Evolutionary conservation across 2,329 filamentous ascomycete genomes (phyloP).

Genomic region (Fusarium praegraminearum): DNA sequence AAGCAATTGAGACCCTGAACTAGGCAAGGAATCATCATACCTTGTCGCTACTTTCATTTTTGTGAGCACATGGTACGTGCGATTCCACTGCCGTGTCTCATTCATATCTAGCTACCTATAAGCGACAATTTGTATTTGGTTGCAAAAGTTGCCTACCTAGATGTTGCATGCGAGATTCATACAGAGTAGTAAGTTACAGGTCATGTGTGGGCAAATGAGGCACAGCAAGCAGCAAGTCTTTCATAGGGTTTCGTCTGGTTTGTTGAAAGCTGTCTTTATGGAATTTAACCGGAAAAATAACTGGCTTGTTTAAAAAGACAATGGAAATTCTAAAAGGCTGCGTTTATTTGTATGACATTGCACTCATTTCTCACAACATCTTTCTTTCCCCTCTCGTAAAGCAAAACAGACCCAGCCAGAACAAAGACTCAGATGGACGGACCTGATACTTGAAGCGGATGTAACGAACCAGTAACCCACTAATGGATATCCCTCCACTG

Average conservation of each 20-base stretch:
- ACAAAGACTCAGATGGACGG: constrained; percentile 34
- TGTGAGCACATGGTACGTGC: constrained; percentile 26
- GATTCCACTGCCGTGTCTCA: constrained; percentile 17
- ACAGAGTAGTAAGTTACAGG: background rate
- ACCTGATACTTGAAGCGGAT: constrained; percentile 30
- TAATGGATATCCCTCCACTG: background rate
- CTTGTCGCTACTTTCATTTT: background rate
- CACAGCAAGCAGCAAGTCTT: constrained; percentile 11
- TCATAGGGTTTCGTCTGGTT: background rate
- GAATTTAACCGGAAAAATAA: background rate
- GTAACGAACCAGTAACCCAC: constrained; percentile 13
- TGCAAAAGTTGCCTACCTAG: background rate
- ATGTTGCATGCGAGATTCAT: background rate
- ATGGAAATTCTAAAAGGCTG: constrained; percentile 2
- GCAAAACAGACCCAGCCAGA: constrained; percentile 14
- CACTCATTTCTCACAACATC: background rate
- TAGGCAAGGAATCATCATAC: background rate
- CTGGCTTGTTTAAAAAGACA: background rate
- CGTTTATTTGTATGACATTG: background rate
- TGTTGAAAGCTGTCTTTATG: background rate
- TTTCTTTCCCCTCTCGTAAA: background rate
- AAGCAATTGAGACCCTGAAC: constrained; percentile 19
- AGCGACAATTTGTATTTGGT: background rate
- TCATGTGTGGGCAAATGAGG: constrained; percentile 1
- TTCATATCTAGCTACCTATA: background rate